A percentile compares a stretch with the other conserved stretches of the same genome.
Evolutionary conservation across 2,329 filamentous ascomycete species (phyloP).

Genomic region (Cercospora citrullina): DNA sequence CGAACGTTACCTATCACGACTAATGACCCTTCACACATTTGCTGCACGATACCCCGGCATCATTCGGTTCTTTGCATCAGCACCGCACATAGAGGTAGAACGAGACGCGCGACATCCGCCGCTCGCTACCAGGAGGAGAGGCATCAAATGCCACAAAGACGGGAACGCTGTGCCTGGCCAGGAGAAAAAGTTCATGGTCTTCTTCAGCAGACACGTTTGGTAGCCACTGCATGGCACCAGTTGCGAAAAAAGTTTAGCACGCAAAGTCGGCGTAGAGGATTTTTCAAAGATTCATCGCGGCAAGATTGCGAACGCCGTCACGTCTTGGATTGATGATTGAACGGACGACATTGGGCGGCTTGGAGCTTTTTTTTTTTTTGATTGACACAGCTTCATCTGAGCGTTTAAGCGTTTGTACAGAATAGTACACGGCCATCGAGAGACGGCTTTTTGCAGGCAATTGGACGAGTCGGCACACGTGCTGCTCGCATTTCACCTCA

Average conservation of each 20-base stretch:
- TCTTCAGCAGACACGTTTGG: constrained; percentile 18
- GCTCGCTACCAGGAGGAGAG: constrained; percentile 21
- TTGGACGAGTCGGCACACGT: constrained; percentile 11
- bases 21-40: constrained; percentile 30
- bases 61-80: constrained; percentile 33
- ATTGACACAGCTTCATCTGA: constrained; percentile 21
- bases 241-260: constrained; percentile 20
- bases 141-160: constrained; percentile 26
- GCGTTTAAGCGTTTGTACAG: constrained; percentile 27
- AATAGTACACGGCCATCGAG: constrained; percentile 23
- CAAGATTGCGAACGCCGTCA: constrained; percentile 7
- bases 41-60: constrained; percentile 36
- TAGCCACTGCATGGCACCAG: constrained; percentile 16
- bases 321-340: constrained; percentile 3
- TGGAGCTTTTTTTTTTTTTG: constrained; percentile 16
- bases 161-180: constrained; percentile 21
- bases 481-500: constrained; percentile 2
- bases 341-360: constrained; percentile 13
- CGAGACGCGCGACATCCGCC: constrained; percentile 21
- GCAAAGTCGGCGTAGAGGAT: constrained; percentile 17
- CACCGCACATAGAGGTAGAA: constrained; percentile 36
- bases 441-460: constrained; percentile 10
- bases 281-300: background rate
- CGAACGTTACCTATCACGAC: constrained; percentile 28
- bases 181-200: constrained; percentile 26